A percentile compares a stretch with the other conserved stretches of the same genome.
Evolutionary conservation across 2,329 filamentous ascomycete species (phyloP).

Genomic region (Epichloe brachyelytri): DNA sequence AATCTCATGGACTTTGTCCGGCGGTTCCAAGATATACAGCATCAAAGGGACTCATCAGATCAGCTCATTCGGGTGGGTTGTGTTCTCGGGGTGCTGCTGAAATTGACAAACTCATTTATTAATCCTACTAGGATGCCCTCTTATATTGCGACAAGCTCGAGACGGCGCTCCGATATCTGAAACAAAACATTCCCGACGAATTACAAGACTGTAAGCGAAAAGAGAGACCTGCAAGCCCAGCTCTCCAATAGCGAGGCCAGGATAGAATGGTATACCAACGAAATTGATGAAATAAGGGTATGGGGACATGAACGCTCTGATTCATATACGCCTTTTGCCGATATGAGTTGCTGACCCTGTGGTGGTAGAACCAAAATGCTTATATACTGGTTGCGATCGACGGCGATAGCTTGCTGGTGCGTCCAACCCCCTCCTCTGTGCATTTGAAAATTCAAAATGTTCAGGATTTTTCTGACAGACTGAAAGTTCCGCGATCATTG

Average conservation of each 20-base stretch:
- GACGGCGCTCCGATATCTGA: constrained; percentile 29
- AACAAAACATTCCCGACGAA: constrained; percentile 25
- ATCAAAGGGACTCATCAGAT: constrained; percentile 27
- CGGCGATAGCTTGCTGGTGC: constrained; percentile 48
- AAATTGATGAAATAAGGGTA: constrained; percentile 36
- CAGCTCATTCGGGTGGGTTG: constrained; percentile 32
- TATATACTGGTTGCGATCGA: constrained; percentile 51
- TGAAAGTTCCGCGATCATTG: constrained; percentile 43
- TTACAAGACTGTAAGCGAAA: constrained; percentile 32
- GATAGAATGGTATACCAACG: constrained; percentile 21
- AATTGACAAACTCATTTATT: not conserved
- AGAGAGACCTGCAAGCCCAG: constrained; percentile 37
- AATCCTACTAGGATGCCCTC: constrained; percentile 16
- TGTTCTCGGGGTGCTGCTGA: not conserved
- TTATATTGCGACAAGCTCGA: constrained; percentile 29
- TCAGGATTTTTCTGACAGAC: constrained; percentile 5
- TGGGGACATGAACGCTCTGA: not conserved
- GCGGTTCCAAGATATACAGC: constrained; percentile 31
- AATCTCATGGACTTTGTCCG: constrained; percentile 32
- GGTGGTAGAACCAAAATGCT: constrained; percentile 36
- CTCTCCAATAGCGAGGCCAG: constrained; percentile 26
- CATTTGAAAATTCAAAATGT: not conserved
- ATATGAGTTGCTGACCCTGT: not conserved
- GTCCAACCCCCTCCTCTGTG: constrained; percentile 3
- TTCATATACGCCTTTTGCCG: not conserved